Evolutionary conservation across 768 basidiomycete species (phyloP).

Genomic region (Suillus tomentosus): DNA sequence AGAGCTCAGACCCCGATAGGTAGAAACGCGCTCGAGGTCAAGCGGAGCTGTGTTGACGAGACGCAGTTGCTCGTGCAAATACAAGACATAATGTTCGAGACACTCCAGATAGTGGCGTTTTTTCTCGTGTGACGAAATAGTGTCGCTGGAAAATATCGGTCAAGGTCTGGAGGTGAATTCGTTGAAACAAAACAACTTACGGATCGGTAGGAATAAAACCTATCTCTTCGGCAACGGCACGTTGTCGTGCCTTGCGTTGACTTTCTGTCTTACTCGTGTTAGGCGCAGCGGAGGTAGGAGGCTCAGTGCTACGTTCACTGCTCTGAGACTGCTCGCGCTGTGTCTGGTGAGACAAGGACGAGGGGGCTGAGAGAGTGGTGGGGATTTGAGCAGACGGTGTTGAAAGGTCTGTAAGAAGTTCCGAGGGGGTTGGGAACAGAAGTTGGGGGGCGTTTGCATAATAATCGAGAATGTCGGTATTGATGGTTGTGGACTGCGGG

Average conservation of each 20-base stretch:
- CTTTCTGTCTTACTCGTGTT: constrained; percentile 42
- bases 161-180: background rate
- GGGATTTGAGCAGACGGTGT: constrained; percentile 10
- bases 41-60: constrained; percentile 50
- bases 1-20: constrained; percentile 58
- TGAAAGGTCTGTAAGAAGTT: constrained; percentile 52
- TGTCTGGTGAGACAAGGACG: background rate
- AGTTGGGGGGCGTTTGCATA: constrained; percentile 28
- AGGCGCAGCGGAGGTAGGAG: background rate
- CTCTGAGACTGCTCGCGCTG: constrained; percentile 1
- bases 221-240: constrained; percentile 55
- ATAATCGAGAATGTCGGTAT: constrained; percentile 22
- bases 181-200: constrained; percentile 37
- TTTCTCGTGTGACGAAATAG: constrained; percentile 80
- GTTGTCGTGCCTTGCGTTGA: constrained; percentile 57
- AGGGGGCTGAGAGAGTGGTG: background rate
- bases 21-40: constrained; percentile 50
- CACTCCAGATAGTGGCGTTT: constrained; percentile 75
- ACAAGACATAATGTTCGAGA: constrained; percentile 69
- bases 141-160: constrained; percentile 45
- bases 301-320: background rate
- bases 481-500: background rate
- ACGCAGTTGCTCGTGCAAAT: constrained; percentile 61
- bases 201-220: constrained; percentile 64
- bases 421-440: constrained; percentile 67